Base-by-base conservation (phyloP, 2,329 filamentous ascomycete species). In the Colletotrichum abscissum region DNA sequence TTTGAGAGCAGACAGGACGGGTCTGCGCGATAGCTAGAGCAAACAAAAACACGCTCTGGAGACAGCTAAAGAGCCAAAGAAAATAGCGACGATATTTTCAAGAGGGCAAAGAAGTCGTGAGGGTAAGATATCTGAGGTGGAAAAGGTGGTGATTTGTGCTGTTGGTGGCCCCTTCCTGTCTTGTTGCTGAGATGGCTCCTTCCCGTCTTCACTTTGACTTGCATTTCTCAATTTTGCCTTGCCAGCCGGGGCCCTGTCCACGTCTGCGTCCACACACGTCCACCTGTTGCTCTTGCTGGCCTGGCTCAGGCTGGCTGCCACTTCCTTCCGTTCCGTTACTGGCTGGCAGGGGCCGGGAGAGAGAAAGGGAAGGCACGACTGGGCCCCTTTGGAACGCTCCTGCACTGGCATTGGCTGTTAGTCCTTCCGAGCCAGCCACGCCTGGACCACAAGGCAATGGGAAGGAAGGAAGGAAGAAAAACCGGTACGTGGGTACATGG, bases 171-270 rank as follows among this genome's bases (percentile, higher is more conserved):
- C 58, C 60, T 62, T 71, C 62, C 49, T 28, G 62, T 71, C 67
- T 73, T 73, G 71, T 73, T 73, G 67, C 62, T 73, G 71, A 67
- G 55, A 67, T 65, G 49, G 63, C 49, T 12, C 46, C 24, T 42
- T 52, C 63, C 22, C 42, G 24, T 30, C 54, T 57, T 30, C 22
- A 54, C 42, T 19, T 52, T 52, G 66, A 33, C 42, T 35, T 65
- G 54, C 59, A 38, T 56, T 67, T 58, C 63, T 67, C 26, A 55
- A 24, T 66, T 66, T 58, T 66, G 54, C 54, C 63, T 58, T 66
- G 54, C 54, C 63, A 9, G 60, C 60, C 38, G 59, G 57, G 64
- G 52, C 69, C 49, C 54, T 70, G 60, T 38, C 56, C 35, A 54
- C 56, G 35, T 38, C 56, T 26, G 38, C 56, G 35, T 35, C 46